Evolutionary conservation across 2,329 filamentous ascomycete species (phyloP).

Genomic region (Paecilomyces niveus): DNA sequence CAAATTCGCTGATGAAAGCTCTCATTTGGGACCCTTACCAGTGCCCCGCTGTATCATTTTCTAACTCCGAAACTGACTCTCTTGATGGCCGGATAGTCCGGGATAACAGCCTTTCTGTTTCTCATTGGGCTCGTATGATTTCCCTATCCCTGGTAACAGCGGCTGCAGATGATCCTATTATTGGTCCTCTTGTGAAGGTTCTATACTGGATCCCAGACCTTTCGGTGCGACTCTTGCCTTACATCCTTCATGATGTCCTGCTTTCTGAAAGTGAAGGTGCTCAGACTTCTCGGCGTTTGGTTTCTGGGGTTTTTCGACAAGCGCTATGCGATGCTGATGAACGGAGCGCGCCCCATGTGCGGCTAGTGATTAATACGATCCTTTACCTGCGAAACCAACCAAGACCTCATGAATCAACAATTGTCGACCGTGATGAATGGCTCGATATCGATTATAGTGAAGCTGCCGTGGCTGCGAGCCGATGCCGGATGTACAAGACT

Average conservation of each 20-base stretch:
- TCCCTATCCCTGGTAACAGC: slow-evolving; percentile 50
- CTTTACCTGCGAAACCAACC: slow-evolving; percentile 83
- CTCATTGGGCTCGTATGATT: slow-evolving; percentile 28
- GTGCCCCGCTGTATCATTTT: slow-evolving; percentile 26
- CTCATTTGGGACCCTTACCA: slow-evolving; percentile 37
- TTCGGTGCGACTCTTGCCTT: slow-evolving; percentile 69
- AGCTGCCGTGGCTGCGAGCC: slow-evolving; percentile 64
- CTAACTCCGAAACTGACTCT: slow-evolving; percentile 11
- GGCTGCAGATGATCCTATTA: slow-evolving; percentile 57
- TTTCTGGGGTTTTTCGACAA: slow-evolving; percentile 60
- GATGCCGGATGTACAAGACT: slow-evolving; percentile 79
- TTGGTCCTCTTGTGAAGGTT: slow-evolving; percentile 61
- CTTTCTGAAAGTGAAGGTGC: slow-evolving; percentile 58
- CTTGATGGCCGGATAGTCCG: slow-evolving; percentile 10
- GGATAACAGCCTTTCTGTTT: slow-evolving; percentile 13
- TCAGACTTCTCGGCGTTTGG: slow-evolving; percentile 49
- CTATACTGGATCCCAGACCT: slow-evolving; percentile 61
- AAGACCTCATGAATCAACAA: slow-evolving; percentile 66
- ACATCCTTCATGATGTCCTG: slow-evolving; percentile 75
- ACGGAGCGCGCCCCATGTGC: slow-evolving; percentile 54
- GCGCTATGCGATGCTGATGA: slow-evolving; percentile 50
- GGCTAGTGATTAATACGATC: slow-evolving; percentile 68
- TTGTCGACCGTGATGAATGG: slow-evolving; percentile 75
- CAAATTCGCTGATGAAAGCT: slow-evolving; percentile 29
- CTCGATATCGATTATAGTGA: slow-evolving; percentile 70